Evolutionary conservation across 2,329 filamentous ascomycete species (phyloP), one percentile per base, ranked within the genome.

Genomic region (Sphaerulina populicola): DNA sequence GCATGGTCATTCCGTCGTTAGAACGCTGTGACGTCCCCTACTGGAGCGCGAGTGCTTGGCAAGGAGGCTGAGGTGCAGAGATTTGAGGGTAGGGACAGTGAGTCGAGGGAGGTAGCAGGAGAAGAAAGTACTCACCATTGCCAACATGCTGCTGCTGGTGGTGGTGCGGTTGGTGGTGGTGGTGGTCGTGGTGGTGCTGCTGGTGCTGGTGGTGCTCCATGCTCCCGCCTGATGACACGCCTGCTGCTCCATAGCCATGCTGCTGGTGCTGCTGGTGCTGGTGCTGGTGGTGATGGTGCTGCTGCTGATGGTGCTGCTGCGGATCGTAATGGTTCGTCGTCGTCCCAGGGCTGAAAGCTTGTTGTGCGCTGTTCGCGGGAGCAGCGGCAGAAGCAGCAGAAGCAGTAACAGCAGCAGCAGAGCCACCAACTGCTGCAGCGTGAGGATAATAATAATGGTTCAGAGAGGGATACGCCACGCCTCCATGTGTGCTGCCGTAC

Each of bases 291-390:
- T 12, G 31, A 3, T 33, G 31, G 15, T 38, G 44, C 44, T 46
- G 44, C 44, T 23, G 21, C 21, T 23, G 21, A 31, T 27, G 44
- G 18, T 44, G 44, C 33, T 46, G 44, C 33, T 46, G 31, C 33
- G 15, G 37, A 30, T 46, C 9, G 35, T 46, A 46, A 31, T 47
- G 44, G 44, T 30, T 47, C 44, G 30, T 14, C 44, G 30, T 14
- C 21, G 36, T 47, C 37, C 44, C 44, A 21, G 44, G 44, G 44
- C 37, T 36, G 38, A 48, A 48, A 48, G 46, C 46, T 48, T 48
- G 46, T 48, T 48, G 46, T 48, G 46, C 36, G 44, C 44, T 47
- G 44, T 11, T 47, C 43, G 43, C 23, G 5, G 23, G 23, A 27
- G 23, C 23, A 4, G 23, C 23, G 23, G 23, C 23, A 7, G 23